Percentiles rank a stretch among this genome's conserved stretches.
Conservation (phyloP, 345 rosid genomes). For the Salix caprea region DNA sequence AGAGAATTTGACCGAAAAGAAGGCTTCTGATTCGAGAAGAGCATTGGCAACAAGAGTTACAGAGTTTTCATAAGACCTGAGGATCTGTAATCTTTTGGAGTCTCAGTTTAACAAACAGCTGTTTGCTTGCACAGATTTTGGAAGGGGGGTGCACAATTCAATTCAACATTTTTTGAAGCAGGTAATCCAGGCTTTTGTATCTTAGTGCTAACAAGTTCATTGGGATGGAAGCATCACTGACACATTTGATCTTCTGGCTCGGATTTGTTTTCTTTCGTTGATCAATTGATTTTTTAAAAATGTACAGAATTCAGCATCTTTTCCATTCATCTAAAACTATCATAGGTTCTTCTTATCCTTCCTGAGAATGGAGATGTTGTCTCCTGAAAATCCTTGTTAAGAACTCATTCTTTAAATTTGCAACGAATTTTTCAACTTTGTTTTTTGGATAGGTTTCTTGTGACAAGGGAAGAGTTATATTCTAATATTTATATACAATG, state of each 20-base stretch:
- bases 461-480: background rate
- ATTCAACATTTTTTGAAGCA: slow-evolving; percentile 14
- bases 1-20: slow-evolving; percentile 18
- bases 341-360: background rate
- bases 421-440: background rate
- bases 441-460: background rate
- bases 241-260: background rate
- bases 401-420: background rate
- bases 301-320: background rate
- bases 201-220: background rate
- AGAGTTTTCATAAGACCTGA: slow-evolving; percentile 12
- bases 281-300: background rate
- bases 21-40: slow-evolving; percentile 32
- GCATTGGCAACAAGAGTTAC: slow-evolving; percentile 41
- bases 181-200: slow-evolving; percentile 20
- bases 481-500: background rate
- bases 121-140: background rate
- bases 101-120: slow-evolving; percentile 4
- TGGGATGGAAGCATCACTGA: background rate
- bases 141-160: background rate
- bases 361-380: background rate
- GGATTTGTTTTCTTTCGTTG: background rate
- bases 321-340: background rate
- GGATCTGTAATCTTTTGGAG: slow-evolving; percentile 3
- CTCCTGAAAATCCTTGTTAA: background rate